These are phyloP conservation scores for Hanseniaspora taiwanica DNA, from an alignment of 805 yeast species.

Conservation along the genomic window DNA sequence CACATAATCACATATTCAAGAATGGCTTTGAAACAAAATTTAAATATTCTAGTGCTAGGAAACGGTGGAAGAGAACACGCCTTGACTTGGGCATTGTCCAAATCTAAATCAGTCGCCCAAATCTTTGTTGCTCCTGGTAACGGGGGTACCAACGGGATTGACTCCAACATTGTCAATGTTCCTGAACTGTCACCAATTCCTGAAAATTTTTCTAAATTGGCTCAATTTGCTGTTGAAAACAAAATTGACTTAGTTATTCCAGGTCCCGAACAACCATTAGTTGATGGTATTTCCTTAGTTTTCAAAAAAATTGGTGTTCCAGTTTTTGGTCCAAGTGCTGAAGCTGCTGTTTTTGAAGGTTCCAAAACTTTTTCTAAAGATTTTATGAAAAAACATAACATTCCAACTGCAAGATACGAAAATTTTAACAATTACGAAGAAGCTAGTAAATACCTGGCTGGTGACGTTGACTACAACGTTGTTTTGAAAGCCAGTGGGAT, in stretches of 20 bases:
- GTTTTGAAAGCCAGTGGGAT: constrained; percentile 96
- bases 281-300: constrained; percentile 71
- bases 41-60: constrained; percentile 77
- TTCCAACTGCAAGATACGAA: constrained; percentile 87
- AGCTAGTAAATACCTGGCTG: constrained; percentile 56
- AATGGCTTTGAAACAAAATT: constrained; percentile 5
- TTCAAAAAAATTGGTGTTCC: constrained; percentile 81
- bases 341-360: constrained; percentile 93
- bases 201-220: constrained; percentile 56
- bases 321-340: constrained; percentile 88
- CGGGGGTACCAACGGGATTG: constrained; percentile 63
- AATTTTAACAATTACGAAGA: constrained; percentile 66
- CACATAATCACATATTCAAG: not conserved
- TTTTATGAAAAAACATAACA: constrained; percentile 81
- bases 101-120: constrained; percentile 55
- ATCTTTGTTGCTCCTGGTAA: constrained; percentile 95
- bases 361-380: constrained; percentile 89
- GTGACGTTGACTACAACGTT: constrained; percentile 51
- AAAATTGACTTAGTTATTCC: constrained; percentile 70
- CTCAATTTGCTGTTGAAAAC: constrained; percentile 59
- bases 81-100: constrained; percentile 77
- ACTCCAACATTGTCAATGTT: constrained; percentile 52
- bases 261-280: constrained; percentile 98
- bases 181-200: constrained; percentile 47
- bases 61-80: constrained; percentile 99